phyloP scores from a whole-genome alignment of 2,329 filamentous ascomycete genomes.

The Ascochyta lentis region DNA sequence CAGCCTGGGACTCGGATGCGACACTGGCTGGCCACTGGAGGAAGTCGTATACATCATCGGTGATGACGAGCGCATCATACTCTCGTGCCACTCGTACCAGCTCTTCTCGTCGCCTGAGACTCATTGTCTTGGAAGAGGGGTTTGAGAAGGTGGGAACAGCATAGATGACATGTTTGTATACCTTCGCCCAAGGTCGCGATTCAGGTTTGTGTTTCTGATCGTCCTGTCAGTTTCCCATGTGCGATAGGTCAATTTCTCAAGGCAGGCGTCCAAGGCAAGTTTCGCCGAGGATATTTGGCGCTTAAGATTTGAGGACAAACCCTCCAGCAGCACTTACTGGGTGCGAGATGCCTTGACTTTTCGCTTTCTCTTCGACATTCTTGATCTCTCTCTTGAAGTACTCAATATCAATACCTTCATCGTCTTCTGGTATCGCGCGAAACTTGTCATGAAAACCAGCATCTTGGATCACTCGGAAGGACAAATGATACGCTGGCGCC shows the following conservation, averaged over 20 bases:
- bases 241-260: too few relatives aligned
- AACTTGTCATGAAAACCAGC: slow-evolving; percentile 72
- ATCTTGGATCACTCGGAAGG: slow-evolving; percentile 84
- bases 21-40: slow-evolving; percentile 73
- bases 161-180: slow-evolving; percentile 89
- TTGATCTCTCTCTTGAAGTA: slow-evolving; percentile 61
- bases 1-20: slow-evolving; percentile 28
- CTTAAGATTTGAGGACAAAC: background rate
- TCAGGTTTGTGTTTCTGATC: slow-evolving; percentile 61
- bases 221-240: slow-evolving; percentile 17
- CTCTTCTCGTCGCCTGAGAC: slow-evolving; percentile 67
- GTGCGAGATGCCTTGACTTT: slow-evolving; percentile 45
- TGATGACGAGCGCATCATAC: slow-evolving; percentile 81
- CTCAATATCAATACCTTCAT: slow-evolving; percentile 75
- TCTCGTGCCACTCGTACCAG: slow-evolving; percentile 79
- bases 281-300: background rate
- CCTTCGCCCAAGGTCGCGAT: slow-evolving; percentile 68
- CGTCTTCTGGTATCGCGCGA: slow-evolving; percentile 76
- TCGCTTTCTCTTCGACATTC: slow-evolving; percentile 56
- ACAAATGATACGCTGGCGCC: slow-evolving; percentile 83
- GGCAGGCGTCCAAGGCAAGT: background rate
- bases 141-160: slow-evolving; percentile 88
- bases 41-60: slow-evolving; percentile 94
- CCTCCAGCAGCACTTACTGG: slow-evolving; percentile 49
- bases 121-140: slow-evolving; percentile 84